Conservation (phyloP, 345 rosid genomes). For the Odontarrhena argentea region DNA sequence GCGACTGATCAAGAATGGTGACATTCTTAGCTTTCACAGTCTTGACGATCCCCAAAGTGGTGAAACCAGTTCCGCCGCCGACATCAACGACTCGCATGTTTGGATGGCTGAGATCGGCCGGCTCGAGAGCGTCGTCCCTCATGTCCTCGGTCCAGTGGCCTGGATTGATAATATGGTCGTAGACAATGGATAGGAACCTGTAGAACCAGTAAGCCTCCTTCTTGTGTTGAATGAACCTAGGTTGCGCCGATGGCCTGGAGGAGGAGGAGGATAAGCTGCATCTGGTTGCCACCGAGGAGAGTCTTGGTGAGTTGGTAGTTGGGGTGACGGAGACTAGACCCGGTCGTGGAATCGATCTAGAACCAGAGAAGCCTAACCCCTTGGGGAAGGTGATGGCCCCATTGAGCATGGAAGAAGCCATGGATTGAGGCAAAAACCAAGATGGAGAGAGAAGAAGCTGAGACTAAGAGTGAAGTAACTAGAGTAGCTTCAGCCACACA, state of each 20-base stretch:
- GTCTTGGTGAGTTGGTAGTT: constrained; percentile 38
- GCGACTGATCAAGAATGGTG: constrained; percentile 94
- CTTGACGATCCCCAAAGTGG: constrained; percentile 93
- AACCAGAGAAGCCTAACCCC: constrained; percentile 46
- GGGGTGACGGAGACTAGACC: constrained; percentile 40
- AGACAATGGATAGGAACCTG: constrained; percentile 88
- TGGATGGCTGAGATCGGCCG: constrained; percentile 79
- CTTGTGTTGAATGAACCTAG: constrained; percentile 96
- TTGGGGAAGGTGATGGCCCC: constrained; percentile 58
- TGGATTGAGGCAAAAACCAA: constrained; percentile 7
- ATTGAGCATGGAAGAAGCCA: constrained; percentile 74
- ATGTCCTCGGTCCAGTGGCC: constrained; percentile 98
- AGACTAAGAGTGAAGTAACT: background rate
- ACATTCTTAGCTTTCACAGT: constrained; percentile 96
- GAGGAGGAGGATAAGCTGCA: constrained; percentile 76
- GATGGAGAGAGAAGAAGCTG: background rate
- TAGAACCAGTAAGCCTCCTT: constrained; percentile 99
- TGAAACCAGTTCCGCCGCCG: constrained; percentile 99
- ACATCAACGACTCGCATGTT: constrained; percentile 91
- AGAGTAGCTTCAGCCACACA: background rate
- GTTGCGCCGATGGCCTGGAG: constrained; percentile 89
- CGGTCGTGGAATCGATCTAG: constrained; percentile 47
- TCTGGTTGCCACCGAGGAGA: constrained; percentile 41
- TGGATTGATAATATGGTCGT: constrained; percentile 90
- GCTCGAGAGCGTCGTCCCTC: constrained; percentile 97